These are phyloP conservation scores for Starmera quercuum DNA, from an alignment of 805 yeast species.

Conservation along the genomic window DNA sequence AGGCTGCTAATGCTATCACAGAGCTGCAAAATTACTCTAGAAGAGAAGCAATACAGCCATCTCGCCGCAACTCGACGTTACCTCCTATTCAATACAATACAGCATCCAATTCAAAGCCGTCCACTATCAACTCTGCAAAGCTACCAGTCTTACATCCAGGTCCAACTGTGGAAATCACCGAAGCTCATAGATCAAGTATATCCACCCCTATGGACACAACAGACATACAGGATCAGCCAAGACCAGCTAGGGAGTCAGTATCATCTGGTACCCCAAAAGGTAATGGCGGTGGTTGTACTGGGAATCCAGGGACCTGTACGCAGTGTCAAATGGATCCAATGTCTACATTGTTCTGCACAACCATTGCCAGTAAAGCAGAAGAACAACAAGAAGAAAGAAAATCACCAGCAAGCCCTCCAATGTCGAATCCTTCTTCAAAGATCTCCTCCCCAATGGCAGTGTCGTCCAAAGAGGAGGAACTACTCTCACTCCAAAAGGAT, in stretches of 20 bases:
- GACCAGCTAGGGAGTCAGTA: background rate
- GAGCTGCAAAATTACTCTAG: slow-evolving; percentile 17
- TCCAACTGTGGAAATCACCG: slow-evolving; percentile 44
- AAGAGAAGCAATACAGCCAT: slow-evolving; percentile 31
- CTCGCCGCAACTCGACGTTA: slow-evolving; percentile 19
- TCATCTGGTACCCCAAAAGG: slow-evolving; percentile 4
- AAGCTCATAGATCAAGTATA: slow-evolving; percentile 23
- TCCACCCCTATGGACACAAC: slow-evolving; percentile 13
- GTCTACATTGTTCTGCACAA: slow-evolving; percentile 83
- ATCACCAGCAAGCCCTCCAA: slow-evolving; percentile 22
- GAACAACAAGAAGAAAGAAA: slow-evolving; percentile 6
- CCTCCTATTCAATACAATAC: slow-evolving; percentile 13
- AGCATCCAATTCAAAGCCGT: slow-evolving; percentile 18
- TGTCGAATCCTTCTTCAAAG: slow-evolving; percentile 17
- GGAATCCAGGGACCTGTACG: slow-evolving; percentile 80
- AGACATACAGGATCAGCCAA: slow-evolving; percentile 1
- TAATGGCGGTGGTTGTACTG: slow-evolving; percentile 51
- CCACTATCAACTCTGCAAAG: slow-evolving; percentile 26
- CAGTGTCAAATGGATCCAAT: slow-evolving; percentile 84
- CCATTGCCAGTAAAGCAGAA: slow-evolving; percentile 51
- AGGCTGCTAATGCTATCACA: slow-evolving; percentile 27
- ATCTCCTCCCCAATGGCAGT: slow-evolving; percentile 18
- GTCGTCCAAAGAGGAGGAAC: slow-evolving; percentile 14
- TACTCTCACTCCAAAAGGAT: slow-evolving; percentile 11
- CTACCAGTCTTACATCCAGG: slow-evolving; percentile 61